These are phyloP conservation scores for Mrakia frigida DNA, from an alignment of 768 basidiomycete species.

Conservation along the genomic window DNA sequence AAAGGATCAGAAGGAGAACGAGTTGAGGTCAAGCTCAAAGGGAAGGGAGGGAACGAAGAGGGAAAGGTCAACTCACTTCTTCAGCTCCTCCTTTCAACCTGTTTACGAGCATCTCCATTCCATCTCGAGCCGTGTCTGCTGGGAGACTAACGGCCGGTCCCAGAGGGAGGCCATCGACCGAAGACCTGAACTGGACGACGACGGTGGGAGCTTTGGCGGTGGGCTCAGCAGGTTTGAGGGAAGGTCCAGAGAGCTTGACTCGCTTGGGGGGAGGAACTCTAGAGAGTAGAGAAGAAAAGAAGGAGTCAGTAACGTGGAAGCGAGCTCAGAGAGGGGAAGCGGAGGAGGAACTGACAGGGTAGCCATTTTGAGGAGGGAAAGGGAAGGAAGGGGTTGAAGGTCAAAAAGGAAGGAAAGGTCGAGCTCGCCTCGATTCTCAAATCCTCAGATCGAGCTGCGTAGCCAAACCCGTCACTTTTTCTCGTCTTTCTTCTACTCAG, in stretches of 20 bases:
- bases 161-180: conserved; percentile 71
- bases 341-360: conserved; percentile 8
- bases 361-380: conserved; percentile 9
- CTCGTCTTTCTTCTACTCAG: too few relatives aligned
- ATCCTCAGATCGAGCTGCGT: not conserved
- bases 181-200: conserved; percentile 86
- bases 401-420: not conserved
- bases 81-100: conserved; percentile 67
- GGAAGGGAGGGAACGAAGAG: not conserved
- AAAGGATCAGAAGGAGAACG: not conserved
- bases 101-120: conserved; percentile 82
- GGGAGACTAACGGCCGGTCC: conserved; percentile 87
- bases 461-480: too few relatives aligned
- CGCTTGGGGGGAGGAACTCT: conserved; percentile 34
- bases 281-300: not conserved
- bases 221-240: conserved; percentile 40
- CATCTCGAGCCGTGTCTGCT: conserved; percentile 76
- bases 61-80: conserved; percentile 38
- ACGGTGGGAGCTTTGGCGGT: conserved; percentile 55
- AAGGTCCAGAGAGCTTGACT: conserved; percentile 40
- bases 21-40: not conserved
- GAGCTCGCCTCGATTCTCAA: conserved; percentile 1
- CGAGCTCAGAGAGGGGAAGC: not conserved
- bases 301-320: not conserved
- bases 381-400: not conserved